Conservation (phyloP, 805 yeast species). For the Jamesozyma piceae region DNA sequence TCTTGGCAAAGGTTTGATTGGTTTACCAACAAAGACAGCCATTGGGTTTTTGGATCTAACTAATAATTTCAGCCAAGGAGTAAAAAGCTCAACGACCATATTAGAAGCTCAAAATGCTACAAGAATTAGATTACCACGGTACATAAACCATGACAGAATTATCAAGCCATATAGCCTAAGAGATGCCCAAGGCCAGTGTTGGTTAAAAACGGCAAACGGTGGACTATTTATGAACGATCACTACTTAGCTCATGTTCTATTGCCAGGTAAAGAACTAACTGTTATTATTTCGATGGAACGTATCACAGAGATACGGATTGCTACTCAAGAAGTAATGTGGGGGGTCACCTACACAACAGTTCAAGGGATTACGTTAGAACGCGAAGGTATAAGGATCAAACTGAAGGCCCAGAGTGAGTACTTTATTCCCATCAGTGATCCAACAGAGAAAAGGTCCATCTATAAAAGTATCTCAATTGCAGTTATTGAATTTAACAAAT, state of each 20-base stretch:
- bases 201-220: conserved; percentile 78
- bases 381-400: conserved; percentile 66
- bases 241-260: conserved; percentile 76
- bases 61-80: conserved; percentile 86
- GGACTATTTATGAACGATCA: conserved; percentile 64
- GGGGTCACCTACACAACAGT: conserved; percentile 53
- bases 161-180: conserved; percentile 67
- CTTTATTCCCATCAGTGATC: conserved; percentile 74
- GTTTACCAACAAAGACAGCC: conserved; percentile 93
- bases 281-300: conserved; percentile 66
- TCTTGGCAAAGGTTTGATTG: conserved; percentile 87
- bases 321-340: conserved; percentile 61
- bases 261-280: conserved; percentile 72
- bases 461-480: conserved; percentile 71
- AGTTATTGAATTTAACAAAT: conserved; percentile 69
- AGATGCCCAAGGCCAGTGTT: conserved; percentile 89
- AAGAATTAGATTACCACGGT: conserved; percentile 76
- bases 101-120: conserved; percentile 71
- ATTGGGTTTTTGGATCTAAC: conserved; percentile 92
- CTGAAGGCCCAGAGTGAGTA: conserved; percentile 52
- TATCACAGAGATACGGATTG: conserved; percentile 59
- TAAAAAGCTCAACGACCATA: conserved; percentile 83
- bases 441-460: conserved; percentile 50
- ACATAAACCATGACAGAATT: conserved; percentile 56
- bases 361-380: conserved; percentile 63